Percentiles rank a stretch among this genome's conserved stretches.
Conservation (phyloP, 2,329 filamentous ascomycete species). For the Decorospora gaudefroyi region DNA sequence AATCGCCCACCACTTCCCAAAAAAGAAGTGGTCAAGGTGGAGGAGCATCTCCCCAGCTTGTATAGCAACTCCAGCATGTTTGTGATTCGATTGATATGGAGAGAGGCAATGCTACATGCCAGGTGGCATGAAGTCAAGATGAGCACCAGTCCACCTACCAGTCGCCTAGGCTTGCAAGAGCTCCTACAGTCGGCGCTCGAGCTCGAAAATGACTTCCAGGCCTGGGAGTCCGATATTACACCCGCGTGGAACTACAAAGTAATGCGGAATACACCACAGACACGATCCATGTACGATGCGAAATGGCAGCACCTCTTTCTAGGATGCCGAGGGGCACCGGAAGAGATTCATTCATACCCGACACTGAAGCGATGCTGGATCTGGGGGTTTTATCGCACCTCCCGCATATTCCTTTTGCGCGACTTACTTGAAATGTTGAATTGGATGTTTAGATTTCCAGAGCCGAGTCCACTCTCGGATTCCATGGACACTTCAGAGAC, state of each 20-base stretch:
- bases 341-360: slow-evolving; percentile 33
- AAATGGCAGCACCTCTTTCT: slow-evolving; percentile 35
- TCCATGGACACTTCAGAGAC: not conserved
- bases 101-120: slow-evolving; percentile 31
- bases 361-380: slow-evolving; percentile 33
- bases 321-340: slow-evolving; percentile 28
- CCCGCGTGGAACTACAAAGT: slow-evolving; percentile 26
- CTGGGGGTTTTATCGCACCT: slow-evolving; percentile 40
- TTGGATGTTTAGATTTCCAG: slow-evolving; percentile 37
- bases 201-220: slow-evolving; percentile 32
- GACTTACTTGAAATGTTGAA: slow-evolving; percentile 40
- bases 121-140: slow-evolving; percentile 36
- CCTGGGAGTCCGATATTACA: slow-evolving; percentile 32
- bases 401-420: slow-evolving; percentile 33
- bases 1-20: slow-evolving; percentile 31
- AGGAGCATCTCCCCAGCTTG: slow-evolving; percentile 21
- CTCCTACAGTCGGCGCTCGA: slow-evolving; percentile 31
- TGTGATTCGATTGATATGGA: slow-evolving; percentile 34
- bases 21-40: slow-evolving; percentile 19
- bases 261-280: slow-evolving; percentile 30
- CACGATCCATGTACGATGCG: slow-evolving; percentile 22
- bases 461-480: slow-evolving; percentile 2
- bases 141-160: slow-evolving; percentile 19
- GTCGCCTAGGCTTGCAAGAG: slow-evolving; percentile 25
- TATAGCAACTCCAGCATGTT: slow-evolving; percentile 28